phyloP scores from a whole-genome alignment of 2,329 filamentous ascomycete genomes.

The Xylariales sp. region DNA sequence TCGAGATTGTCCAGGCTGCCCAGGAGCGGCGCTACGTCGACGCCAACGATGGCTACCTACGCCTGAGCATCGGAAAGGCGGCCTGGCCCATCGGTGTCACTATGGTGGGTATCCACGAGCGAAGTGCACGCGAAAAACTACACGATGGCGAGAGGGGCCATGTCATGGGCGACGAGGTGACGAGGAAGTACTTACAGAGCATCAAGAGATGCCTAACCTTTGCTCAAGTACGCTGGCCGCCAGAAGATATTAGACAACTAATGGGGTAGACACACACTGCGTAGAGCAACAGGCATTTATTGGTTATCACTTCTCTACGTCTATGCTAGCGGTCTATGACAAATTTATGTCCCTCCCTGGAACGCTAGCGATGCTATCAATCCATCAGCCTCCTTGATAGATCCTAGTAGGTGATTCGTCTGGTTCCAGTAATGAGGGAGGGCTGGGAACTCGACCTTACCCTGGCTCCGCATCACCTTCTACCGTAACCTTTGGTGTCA shows the following conservation, averaged over 20 bases:
- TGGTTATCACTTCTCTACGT: conserved; percentile 11
- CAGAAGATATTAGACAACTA: conserved; percentile 88
- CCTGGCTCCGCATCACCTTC: background rate
- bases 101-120: conserved; percentile 99
- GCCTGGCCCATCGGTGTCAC: conserved; percentile 99
- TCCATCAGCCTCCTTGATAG: background rate
- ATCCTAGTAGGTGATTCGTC: background rate
- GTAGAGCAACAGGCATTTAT: conserved; percentile 8
- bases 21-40: conserved; percentile 94
- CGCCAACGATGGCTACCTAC: conserved; percentile 93
- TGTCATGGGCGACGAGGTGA: conserved; percentile 96
- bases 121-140: conserved; percentile 93
- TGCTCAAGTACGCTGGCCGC: conserved; percentile 96
- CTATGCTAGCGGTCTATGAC: conserved; percentile 27
- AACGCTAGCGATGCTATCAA: conserved; percentile 10
- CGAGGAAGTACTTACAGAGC: conserved; percentile 94
- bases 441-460: background rate
- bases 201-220: conserved; percentile 98
- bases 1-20: conserved; percentile 91
- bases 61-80: conserved; percentile 93
- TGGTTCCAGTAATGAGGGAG: background rate
- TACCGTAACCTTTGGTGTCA: background rate
- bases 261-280: conserved; percentile 74
- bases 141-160: conserved; percentile 90
- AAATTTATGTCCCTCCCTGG: background rate